phyloP scores from a whole-genome alignment of 257 asterid species.

The Solanum virginianum region DNA sequence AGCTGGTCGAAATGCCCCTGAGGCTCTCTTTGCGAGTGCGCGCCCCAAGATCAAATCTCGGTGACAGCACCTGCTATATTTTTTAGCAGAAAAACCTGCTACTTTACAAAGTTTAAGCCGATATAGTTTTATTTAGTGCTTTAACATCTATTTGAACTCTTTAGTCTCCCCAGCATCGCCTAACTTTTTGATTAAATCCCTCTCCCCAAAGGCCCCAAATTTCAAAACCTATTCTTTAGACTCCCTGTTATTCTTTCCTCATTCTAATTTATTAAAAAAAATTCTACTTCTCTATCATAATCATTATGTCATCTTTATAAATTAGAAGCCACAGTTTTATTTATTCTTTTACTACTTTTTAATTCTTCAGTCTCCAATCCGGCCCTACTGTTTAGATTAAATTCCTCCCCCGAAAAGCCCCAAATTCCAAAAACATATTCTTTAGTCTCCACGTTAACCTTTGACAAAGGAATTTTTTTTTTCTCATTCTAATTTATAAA shows the following conservation, averaged over 20 bases:
- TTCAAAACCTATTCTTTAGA: background rate
- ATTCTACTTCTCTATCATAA: background rate
- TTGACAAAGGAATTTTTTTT: background rate
- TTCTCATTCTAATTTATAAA: background rate
- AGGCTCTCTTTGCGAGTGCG: background rate
- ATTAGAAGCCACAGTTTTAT: background rate
- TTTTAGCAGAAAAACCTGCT: background rate
- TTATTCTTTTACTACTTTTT: background rate
- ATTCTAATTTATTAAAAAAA: too few relatives aligned
- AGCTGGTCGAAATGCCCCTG: background rate
- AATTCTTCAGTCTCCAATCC: background rate
- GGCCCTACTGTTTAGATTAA: background rate
- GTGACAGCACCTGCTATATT: background rate
- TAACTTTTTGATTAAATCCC: background rate
- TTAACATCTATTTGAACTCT: background rate
- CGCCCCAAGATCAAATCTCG: background rate
- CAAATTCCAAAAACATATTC: background rate
- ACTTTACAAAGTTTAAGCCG: background rate
- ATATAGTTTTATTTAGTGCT: background rate
- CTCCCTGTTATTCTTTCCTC: background rate
- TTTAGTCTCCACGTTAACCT: background rate
- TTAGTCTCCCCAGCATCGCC: background rate
- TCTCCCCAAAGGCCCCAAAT: background rate
- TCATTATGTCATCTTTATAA: too few relatives aligned
- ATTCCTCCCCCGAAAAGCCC: background rate